phyloP scores from a whole-genome alignment of 305 asterid genomes.

The Nicotiana rustica region DNA sequence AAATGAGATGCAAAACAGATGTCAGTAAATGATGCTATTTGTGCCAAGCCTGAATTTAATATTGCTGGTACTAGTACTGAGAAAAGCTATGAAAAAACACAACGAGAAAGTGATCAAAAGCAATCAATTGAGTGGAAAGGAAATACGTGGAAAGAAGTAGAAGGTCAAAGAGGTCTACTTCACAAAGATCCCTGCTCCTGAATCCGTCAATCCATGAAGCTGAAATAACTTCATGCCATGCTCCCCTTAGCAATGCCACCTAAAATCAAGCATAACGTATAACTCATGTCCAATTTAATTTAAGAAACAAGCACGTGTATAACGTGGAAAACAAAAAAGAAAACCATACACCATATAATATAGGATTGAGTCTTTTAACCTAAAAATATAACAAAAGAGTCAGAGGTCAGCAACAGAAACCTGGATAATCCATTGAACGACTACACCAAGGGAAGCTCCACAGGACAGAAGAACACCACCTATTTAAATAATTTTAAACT shows the following conservation, averaged over 20 bases:
- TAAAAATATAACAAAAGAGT: not conserved
- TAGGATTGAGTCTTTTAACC: not conserved
- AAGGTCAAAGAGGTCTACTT: slow-evolving; percentile 40
- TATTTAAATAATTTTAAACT: slow-evolving; percentile 36
- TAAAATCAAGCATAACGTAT: slow-evolving; percentile 32
- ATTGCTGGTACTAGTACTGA: slow-evolving; percentile 56
- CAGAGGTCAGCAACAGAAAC: slow-evolving; percentile 35
- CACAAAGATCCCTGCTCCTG: slow-evolving; percentile 45
- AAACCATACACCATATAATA: not conserved
- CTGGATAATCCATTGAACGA: slow-evolving; percentile 59
- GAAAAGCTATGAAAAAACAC: slow-evolving; percentile 47
- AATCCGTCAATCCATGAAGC: slow-evolving; percentile 44
- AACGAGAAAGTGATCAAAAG: slow-evolving; percentile 3
- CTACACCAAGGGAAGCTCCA: slow-evolving; percentile 54
- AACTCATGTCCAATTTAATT: not conserved
- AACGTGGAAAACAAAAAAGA: not conserved
- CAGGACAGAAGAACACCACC: slow-evolving; percentile 50
- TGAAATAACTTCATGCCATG: slow-evolving; percentile 41
- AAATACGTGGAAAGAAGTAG: not conserved
- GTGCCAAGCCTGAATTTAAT: slow-evolving; percentile 55
- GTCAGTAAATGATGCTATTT: slow-evolving; percentile 58
- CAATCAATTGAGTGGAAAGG: not conserved
- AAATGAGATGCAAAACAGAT: slow-evolving; percentile 54
- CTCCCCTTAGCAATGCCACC: slow-evolving; percentile 46
- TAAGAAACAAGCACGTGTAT: slow-evolving; percentile 4